phyloP scores from a whole-genome alignment of 164 flowering plant genomes.

The Berberis vulgaris region DNA sequence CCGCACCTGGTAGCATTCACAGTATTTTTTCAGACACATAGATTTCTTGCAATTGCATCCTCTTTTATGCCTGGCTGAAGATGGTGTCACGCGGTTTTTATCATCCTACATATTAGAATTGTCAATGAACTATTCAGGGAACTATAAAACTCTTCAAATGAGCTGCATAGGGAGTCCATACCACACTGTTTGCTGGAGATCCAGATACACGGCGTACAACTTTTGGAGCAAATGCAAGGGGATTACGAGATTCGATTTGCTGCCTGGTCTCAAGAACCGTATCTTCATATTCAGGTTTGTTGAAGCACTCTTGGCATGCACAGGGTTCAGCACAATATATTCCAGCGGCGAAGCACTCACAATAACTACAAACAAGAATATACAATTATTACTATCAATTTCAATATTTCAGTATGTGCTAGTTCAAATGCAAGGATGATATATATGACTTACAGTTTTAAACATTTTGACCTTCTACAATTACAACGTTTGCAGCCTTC shows the following conservation, averaged over 20 bases:
- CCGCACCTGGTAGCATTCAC: slow-evolving; percentile 81
- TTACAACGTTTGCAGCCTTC: slow-evolving; percentile 67
- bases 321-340: slow-evolving; percentile 60
- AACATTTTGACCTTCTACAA: slow-evolving; percentile 60
- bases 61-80: slow-evolving; percentile 72
- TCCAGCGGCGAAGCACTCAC: slow-evolving; percentile 88
- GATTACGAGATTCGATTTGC: slow-evolving; percentile 67
- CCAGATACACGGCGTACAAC: slow-evolving; percentile 24
- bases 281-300: slow-evolving; percentile 59
- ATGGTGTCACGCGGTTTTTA: slow-evolving; percentile 29
- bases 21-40: slow-evolving; percentile 72
- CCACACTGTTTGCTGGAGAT: slow-evolving; percentile 30
- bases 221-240: slow-evolving; percentile 83
- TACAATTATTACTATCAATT: background rate
- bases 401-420: too few species aligned
- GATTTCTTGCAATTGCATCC: slow-evolving; percentile 94
- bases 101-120: slow-evolving; percentile 34
- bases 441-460: slow-evolving; percentile 58
- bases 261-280: slow-evolving; percentile 47
- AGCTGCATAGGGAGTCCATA: slow-evolving; percentile 10
- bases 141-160: background rate
- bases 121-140: background rate
- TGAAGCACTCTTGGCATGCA: slow-evolving; percentile 71
- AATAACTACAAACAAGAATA: slow-evolving; percentile 42
- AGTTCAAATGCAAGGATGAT: background rate